Evolutionary conservation across 495 filamentous ascomycete genomes (phyloP).

Genomic region (Aspergillus avenaceus): DNA sequence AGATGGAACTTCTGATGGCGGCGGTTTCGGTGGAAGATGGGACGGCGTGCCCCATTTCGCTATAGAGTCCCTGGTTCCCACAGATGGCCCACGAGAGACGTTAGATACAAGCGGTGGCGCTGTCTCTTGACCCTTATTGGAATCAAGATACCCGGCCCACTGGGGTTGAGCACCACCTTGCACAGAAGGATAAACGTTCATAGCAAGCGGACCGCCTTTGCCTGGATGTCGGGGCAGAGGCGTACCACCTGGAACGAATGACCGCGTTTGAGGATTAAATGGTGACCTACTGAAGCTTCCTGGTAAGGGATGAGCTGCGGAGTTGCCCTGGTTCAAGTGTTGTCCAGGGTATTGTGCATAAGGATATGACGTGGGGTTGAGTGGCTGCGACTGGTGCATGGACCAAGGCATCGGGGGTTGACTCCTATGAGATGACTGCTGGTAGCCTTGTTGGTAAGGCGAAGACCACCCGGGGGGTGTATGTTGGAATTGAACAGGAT

Average conservation of each 20-base stretch:
- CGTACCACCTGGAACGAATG: slow-evolving; percentile 67
- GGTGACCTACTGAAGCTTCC: slow-evolving; percentile 77
- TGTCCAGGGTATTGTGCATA: slow-evolving; percentile 75
- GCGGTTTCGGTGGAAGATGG: slow-evolving; percentile 52
- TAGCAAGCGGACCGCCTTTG: slow-evolving; percentile 26
- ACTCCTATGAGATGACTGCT: slow-evolving; percentile 31
- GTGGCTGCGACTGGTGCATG: slow-evolving; percentile 34
- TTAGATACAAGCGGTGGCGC: slow-evolving; percentile 7
- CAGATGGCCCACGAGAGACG: slow-evolving; percentile 17
- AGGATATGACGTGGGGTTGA: slow-evolving; percentile 56
- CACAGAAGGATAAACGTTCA: slow-evolving; percentile 27
- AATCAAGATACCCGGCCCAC: slow-evolving; percentile 36
- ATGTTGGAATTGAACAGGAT: slow-evolving; percentile 28
- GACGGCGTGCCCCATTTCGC: slow-evolving; percentile 54
- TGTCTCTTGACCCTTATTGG: slow-evolving; percentile 21
- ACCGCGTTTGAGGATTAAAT: slow-evolving; percentile 90
- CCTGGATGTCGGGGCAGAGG: slow-evolving; percentile 26
- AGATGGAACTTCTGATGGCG: slow-evolving; percentile 48
- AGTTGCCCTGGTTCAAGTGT: slow-evolving; percentile 53
- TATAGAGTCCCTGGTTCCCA: slow-evolving; percentile 35
- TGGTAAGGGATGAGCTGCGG: slow-evolving; percentile 67
- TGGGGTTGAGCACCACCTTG: slow-evolving; percentile 22
- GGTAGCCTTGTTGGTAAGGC: slow-evolving; percentile 42
- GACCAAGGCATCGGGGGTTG: slow-evolving; percentile 35
- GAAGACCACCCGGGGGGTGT: slow-evolving; percentile 27